Evolutionary conservation across 1,284 basidiomycete genomes (phyloP).

Genomic region (Macrocybe sp.): DNA sequence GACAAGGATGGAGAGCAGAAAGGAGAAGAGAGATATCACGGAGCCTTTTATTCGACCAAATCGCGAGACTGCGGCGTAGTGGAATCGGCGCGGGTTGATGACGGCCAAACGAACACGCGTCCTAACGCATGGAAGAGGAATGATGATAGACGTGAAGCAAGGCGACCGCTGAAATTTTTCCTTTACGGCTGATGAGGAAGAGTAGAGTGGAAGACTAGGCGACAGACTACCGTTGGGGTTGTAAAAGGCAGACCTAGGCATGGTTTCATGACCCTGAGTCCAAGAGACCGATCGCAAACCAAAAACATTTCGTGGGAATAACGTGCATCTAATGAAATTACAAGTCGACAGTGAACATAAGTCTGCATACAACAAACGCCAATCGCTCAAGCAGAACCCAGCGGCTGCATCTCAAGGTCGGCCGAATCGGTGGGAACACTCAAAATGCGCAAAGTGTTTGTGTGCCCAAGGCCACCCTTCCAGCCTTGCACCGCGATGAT

Average conservation of each 20-base stretch:
- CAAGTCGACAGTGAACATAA: not conserved
- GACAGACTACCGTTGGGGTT: constrained; percentile 7
- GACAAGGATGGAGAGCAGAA: constrained; percentile 45
- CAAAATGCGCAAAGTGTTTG: constrained; percentile 77
- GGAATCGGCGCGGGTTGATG: constrained; percentile 61
- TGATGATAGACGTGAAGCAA: constrained; percentile 56
- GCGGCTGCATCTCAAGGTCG: constrained; percentile 76
- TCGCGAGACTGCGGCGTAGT: constrained; percentile 51
- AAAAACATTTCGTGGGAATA: too few species aligned
- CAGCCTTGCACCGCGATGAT: constrained; percentile 97
- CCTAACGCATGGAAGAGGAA: constrained; percentile 56
- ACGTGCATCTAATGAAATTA: too few species aligned
- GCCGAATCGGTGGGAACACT: constrained; percentile 83
- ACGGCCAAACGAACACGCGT: constrained; percentile 49
- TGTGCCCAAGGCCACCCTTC: constrained; percentile 96
- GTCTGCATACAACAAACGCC: not conserved
- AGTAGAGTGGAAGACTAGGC: constrained; percentile 40
- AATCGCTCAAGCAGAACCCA: constrained; percentile 23
- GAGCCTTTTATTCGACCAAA: constrained; percentile 55
- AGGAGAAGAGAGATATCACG: constrained; percentile 41
- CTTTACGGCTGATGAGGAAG: constrained; percentile 52
- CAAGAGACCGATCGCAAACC: too few species aligned
- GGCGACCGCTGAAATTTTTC: constrained; percentile 56
- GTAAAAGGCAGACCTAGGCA: too few species aligned
- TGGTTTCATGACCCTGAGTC: too few species aligned